Conservation (phyloP, 2,329 filamentous ascomycete species). For the Penicillium thymicola region DNA sequence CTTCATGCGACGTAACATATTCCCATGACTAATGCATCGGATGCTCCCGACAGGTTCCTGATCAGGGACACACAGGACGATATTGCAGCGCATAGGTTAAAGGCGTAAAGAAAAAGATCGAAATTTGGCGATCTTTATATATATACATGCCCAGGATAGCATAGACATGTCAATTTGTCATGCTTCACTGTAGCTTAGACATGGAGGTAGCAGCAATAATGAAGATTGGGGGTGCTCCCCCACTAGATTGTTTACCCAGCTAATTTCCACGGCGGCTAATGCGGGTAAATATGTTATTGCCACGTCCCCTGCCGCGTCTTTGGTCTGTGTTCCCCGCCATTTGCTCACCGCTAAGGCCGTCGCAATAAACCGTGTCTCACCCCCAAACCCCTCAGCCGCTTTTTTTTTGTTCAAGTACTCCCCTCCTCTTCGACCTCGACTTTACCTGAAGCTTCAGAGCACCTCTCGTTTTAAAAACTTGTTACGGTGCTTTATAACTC, state of each 20-base stretch:
- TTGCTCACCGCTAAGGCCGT: conserved; percentile 25
- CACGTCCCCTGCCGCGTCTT: conserved; percentile 5
- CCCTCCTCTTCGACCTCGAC: conserved; percentile 2
- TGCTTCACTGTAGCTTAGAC: background rate
- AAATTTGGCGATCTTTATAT: background rate
- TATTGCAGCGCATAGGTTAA: conserved; percentile 68
- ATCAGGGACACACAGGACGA: conserved; percentile 83
- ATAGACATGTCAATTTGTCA: background rate
- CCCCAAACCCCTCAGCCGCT: conserved; percentile 16
- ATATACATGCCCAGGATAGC: background rate
- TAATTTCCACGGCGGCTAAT: conserved; percentile 15
- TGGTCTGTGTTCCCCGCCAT: conserved; percentile 16
- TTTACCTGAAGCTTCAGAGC: background rate
- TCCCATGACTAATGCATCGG: conserved; percentile 10
- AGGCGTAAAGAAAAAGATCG: conserved; percentile 50
- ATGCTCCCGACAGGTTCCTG: conserved; percentile 63
- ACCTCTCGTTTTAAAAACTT: background rate
- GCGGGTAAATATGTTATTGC: conserved; percentile 10
- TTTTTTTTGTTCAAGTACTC: conserved; percentile 20
- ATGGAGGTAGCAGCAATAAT: background rate
- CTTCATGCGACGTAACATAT: background rate
- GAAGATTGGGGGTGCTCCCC: background rate
- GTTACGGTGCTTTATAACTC: background rate
- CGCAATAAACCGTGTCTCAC: conserved; percentile 27
- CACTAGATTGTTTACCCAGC: background rate